Base-by-base conservation (phyloP, 169 alveolate species). In the Hammondia hammondi region DNA sequence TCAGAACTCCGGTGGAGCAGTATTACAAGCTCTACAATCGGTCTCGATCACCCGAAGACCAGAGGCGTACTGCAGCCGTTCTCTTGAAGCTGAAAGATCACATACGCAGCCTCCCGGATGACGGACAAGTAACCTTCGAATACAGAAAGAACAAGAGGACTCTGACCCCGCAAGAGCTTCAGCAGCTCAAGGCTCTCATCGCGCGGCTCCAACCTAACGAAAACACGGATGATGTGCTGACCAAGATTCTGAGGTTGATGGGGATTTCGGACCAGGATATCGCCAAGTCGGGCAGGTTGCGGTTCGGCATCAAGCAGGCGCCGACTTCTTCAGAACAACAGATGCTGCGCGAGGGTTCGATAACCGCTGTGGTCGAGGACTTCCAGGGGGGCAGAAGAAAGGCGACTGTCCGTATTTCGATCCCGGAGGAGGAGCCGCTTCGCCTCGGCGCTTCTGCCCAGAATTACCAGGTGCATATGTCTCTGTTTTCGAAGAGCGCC, bases 11-110 rank as follows among this genome's bases (percentile, higher is more conserved):
- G 24, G 29, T 4, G 71, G 71, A 57, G 24, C 71, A 57, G 71
- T 39, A 39, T 39, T 81, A 32, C 56, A 81, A 32, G 29, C 88
- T 81, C 35, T 81, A 81, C 88, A 81, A 81, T 43, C 88, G 88
- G 2, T 32, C 88, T 32, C 88, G 45, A 43, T 81, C 88, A 19
- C 45, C 52, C 48, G 57, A 81, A 9, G 88, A 81, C 24, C 24
- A 43, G 35, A 21, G 57, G 88, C 12, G 56, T 10, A 81, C 24
- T 45, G 35, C 88, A 19, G 21, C 35, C 35, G 67, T 81, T 1
- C 88, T 35, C n/a, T 56, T 29, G 27, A 32, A 37, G 88, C 35
- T 81, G 67, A 39, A 39, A 29, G 9, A 7, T 56, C 88, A 29
- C 61, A 32, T 81, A 7, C 46, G 24, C 4, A 14, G 5, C n/a